Evolutionary conservation across 2,329 filamentous ascomycete species (phyloP).

Genomic region (Ramichloridium luteum): DNA sequence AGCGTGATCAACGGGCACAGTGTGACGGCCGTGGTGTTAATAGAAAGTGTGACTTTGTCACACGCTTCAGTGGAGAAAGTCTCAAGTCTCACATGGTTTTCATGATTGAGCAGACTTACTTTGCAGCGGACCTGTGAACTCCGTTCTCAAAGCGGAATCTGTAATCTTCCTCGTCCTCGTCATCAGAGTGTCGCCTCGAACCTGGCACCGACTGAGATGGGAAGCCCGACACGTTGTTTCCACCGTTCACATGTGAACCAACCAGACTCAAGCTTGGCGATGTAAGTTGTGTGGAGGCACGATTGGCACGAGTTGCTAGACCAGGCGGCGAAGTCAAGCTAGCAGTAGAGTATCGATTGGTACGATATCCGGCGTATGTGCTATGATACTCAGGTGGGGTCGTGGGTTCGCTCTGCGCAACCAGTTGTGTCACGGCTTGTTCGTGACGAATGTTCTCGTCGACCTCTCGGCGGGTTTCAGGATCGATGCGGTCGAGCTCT

Average conservation of each 20-base stretch:
- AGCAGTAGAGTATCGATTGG: constrained; percentile 79
- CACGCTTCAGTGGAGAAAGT: constrained; percentile 1
- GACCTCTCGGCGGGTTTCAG: constrained; percentile 71
- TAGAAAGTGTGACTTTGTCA: not conserved
- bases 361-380: constrained; percentile 62
- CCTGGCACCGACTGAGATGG: constrained; percentile 77
- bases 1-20: too few relatives aligned
- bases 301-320: constrained; percentile 46
- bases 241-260: constrained; percentile 39
- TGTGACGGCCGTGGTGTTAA: too few relatives aligned
- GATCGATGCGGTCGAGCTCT: constrained; percentile 80
- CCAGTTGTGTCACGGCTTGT: constrained; percentile 53
- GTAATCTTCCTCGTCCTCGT: constrained; percentile 66
- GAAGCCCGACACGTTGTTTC: constrained; percentile 49
- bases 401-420: constrained; percentile 78
- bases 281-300: constrained; percentile 67
- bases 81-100: too few relatives aligned
- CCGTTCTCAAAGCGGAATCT: constrained; percentile 45
- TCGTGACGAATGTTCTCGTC: constrained; percentile 76
- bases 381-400: constrained; percentile 91
- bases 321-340: constrained; percentile 74
- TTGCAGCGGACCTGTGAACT: constrained; percentile 61
- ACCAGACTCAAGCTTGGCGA: constrained; percentile 55
- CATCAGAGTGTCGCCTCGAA: constrained; percentile 74
- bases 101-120: constrained; percentile 62